Base-by-base conservation (phyloP, 768 basidiomycete species). In the Termitomyces sp. region DNA sequence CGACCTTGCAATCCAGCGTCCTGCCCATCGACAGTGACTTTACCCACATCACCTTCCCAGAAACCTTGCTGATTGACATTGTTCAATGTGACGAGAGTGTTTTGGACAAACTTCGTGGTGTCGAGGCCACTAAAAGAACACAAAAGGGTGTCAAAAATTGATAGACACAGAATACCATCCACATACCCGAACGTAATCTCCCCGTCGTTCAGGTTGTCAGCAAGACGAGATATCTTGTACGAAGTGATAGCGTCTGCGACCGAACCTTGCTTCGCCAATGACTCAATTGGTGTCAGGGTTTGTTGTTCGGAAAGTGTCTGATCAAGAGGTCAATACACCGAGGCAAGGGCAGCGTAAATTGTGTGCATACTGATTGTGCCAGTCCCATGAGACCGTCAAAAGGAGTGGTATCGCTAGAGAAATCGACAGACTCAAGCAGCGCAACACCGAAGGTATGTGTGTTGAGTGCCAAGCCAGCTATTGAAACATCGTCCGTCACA, bases 301-400 rank as follows among this genome's bases (percentile, higher is more conserved):
- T 74, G 62, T 68, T 94, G 85, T 59, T 87, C 64, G 26, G 91
- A 92, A 53, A 94, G 76, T 7, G 67, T 72, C 82, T 88, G 37
- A 1, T 5, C 32, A 30, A 33, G 16, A 22, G 12, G 10, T 61
- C n/a, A 62, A 49, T 12, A 16, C 34, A 33, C 14, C 16, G 6
- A 42, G 37, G 53, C 33, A 39, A 40, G 30, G 10, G 16, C 22
- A 14, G 14, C 18, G 5, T 10, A 26, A 33, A 22, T 33, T 16
- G 24, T 30, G 20, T 34, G 74, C 82, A 53, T 60, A 86, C 87
- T 50, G 87, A 87, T 73, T 86, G 77, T 6, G 87, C 91, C 48
- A 90, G 78, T 36, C 91, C 90, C 85, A 91, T 87, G 37, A 93
- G 70, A 16, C 91, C 89, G 66, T 91, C 87, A 60, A 89, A 90